Conservation (phyloP, 495 filamentous ascomycete species). For the Sporormia fimetaria region DNA sequence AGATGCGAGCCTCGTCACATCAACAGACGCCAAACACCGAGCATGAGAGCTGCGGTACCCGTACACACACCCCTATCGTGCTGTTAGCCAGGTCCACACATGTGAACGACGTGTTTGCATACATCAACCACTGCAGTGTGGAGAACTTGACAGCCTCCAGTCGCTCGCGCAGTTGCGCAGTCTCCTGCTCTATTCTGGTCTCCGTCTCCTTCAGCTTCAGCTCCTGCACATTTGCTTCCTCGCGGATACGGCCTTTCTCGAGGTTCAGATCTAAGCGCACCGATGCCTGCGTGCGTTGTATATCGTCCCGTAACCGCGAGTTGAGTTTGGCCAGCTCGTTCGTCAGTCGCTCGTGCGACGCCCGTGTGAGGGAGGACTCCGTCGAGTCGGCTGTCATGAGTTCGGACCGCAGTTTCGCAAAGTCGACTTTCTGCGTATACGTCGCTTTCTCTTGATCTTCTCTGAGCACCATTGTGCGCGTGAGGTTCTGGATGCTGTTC, state of each 20-base stretch:
- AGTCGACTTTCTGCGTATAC: conserved; percentile 98
- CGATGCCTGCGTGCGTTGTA: conserved; percentile 81
- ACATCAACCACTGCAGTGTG: conserved; percentile 94
- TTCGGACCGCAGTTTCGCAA: conserved; percentile 95
- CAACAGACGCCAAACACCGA: conserved; percentile 93
- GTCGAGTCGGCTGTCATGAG: conserved; percentile 81
- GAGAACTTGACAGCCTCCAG: conserved; percentile 96
- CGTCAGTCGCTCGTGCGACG: conserved; percentile 81
- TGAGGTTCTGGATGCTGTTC: conserved; percentile 83
- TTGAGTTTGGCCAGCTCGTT: conserved; percentile 92
- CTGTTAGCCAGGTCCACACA: conserved; percentile 7
- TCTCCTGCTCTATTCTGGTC: conserved; percentile 95
- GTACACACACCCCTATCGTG: conserved; percentile 74
- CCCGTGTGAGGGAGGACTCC: conserved; percentile 75
- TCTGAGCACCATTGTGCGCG: conserved; percentile 95
- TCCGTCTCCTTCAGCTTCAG: conserved; percentile 98
- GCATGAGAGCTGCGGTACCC: conserved; percentile 77
- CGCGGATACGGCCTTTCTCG: conserved; percentile 91
- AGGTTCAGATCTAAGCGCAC: conserved; percentile 88
- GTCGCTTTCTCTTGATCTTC: conserved; percentile 80
- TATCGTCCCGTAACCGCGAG: conserved; percentile 80
- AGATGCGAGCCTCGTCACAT: conserved; percentile 28
- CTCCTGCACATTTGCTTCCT: conserved; percentile 94
- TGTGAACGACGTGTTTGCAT: conserved; percentile 4
- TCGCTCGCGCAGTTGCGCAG: conserved; percentile 77